A percentile compares a stretch with the other conserved stretches of the same genome.
These are phyloP conservation scores for Eruca vesicaria DNA, from an alignment of 441 rosid species.

Conservation along the genomic window DNA sequence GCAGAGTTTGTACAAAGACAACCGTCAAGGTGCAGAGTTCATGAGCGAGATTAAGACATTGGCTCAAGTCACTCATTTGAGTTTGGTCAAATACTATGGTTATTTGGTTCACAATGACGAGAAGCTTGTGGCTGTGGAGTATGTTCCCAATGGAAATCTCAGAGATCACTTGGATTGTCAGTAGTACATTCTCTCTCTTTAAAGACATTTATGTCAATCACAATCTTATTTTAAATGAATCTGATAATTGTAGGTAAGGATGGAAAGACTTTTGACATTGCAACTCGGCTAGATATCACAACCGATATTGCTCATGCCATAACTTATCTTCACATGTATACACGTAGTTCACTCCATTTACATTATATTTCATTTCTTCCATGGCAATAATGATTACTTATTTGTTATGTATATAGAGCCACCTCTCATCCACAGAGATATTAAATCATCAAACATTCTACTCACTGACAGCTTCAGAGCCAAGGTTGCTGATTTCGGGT, in stretches of 20 bases:
- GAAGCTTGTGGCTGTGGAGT: slow-evolving; percentile 73
- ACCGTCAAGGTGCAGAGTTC: slow-evolving; percentile 77
- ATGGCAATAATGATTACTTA: too few relatives aligned
- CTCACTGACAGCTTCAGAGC: slow-evolving; percentile 83
- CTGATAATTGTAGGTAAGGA: slow-evolving; percentile 49
- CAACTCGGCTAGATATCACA: slow-evolving; percentile 75
- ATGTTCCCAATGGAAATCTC: slow-evolving; percentile 84
- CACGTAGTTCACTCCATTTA: slow-evolving; percentile 82
- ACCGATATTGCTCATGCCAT: too few relatives aligned
- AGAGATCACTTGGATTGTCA: slow-evolving; percentile 90
- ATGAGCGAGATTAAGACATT: slow-evolving; percentile 74
- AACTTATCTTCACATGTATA: too few relatives aligned
- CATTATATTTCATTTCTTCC: neutral
- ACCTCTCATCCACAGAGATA: slow-evolving; percentile 93
- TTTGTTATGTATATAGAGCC: slow-evolving; percentile 48
- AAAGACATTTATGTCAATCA: neutral
- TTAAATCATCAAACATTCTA: slow-evolving; percentile 93
- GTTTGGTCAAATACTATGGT: slow-evolving; percentile 75
- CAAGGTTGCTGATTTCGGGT: slow-evolving; percentile 91
- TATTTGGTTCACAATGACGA: slow-evolving; percentile 66
- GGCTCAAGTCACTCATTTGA: slow-evolving; percentile 79
- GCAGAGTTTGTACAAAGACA: slow-evolving; percentile 66
- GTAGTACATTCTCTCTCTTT: slow-evolving; percentile 7
- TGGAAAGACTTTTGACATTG: slow-evolving; percentile 58
- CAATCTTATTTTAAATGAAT: slow-evolving; percentile 6